Base-by-base conservation (phyloP, 371 early-diverging fungal genomes). In the Rhizomucor miehei region DNA sequence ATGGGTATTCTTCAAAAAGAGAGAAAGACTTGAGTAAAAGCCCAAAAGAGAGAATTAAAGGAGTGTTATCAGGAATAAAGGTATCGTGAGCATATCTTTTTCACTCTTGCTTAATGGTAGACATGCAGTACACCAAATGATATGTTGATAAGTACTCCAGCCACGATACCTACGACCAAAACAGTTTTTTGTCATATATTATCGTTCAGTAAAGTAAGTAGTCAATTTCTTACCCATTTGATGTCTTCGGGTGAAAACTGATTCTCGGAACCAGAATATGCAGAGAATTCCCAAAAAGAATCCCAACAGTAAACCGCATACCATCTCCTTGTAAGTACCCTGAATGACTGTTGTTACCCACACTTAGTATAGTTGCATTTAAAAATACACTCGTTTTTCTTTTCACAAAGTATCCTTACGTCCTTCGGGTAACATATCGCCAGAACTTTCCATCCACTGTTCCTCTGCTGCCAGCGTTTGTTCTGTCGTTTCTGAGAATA, bases 361-460 rank as follows among this genome's bases (percentile, higher is more conserved):
- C 16, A 24, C 44, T 23, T 40, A 47, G 12, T 8, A 25, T n/a
- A n/a, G n/a, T n/a, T n/a, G n/a, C n/a, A 38, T 35, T 2, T 3
- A 43, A 48, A 9, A 41, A 13, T 24, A 14, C 39, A 44, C 6
- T 11, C 16, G 24, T 51, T 21, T 9, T 40, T 38, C 36, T 35
- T 13, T 41, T 45, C 5, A 23, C 9, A 63, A 29, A 5, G 6
- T 57, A 38, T 43, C 47, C 61, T 68, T 63, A 84, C 79, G 67
- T 54, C 81, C 84, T 49, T 83, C 82, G 2, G 82, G 81, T 48
- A 81, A 64, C 11, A 78, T 79, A 25, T 79, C 78, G 13, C 71
- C 73, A 3, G 80, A 73, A 58, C 80, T 80, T 25, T 89, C 89
- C 62, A 86, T 87, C 87, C 89, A 89, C 44, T 82, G 86, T 46